Evolutionary conservation across 305 asterid genomes (phyloP).

Genomic region (Solanum aculeatissimum): DNA sequence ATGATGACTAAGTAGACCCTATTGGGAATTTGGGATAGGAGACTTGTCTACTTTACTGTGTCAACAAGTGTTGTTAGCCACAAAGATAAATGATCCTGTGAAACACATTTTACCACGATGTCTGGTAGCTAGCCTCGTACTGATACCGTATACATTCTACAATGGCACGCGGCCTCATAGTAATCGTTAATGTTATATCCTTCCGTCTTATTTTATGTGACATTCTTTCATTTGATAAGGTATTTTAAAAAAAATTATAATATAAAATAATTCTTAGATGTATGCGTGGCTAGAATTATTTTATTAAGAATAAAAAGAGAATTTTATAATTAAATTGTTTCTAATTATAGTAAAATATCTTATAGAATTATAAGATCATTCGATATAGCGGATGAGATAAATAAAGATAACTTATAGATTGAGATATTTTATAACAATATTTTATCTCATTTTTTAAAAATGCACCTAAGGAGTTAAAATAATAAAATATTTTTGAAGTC

Average conservation of each 20-base stretch:
- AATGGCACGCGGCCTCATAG: background rate
- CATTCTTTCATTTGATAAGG: too few species aligned
- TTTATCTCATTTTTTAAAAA: too few species aligned
- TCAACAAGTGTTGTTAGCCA: background rate
- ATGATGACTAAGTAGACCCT: background rate
- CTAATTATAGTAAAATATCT: too few species aligned
- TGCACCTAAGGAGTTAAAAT: background rate
- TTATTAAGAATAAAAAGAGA: too few species aligned
- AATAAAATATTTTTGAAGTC: too few species aligned
- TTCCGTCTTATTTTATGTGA: too few species aligned
- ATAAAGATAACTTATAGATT: background rate
- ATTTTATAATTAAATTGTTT: too few species aligned
- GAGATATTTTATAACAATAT: too few species aligned
- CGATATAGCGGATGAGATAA: too few species aligned
- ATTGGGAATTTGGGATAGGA: background rate
- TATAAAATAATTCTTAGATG: too few species aligned
- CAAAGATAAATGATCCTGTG: background rate
- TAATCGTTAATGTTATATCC: background rate
- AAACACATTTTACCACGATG: background rate
- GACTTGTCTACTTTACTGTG: background rate
- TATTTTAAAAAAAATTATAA: too few species aligned
- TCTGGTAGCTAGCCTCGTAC: background rate
- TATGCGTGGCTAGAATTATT: too few species aligned
- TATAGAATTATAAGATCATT: background rate
- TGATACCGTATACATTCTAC: background rate